These are phyloP conservation scores for Moricandia arvensis DNA, from an alignment of 345 rosid species.

Conservation along the genomic window DNA sequence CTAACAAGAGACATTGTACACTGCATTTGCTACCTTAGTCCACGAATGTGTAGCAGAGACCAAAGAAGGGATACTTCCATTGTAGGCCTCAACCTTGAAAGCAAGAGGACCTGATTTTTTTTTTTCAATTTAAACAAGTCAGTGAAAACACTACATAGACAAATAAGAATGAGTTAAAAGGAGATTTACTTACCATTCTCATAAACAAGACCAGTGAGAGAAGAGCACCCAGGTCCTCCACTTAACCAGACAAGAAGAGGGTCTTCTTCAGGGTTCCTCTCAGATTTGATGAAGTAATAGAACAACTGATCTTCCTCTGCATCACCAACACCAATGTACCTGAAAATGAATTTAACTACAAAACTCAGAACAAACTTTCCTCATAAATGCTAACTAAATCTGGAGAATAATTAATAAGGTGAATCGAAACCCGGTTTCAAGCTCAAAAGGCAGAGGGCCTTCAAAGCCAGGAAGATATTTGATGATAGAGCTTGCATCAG, in stretches of 20 bases:
- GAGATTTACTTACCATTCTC: conserved; percentile 24
- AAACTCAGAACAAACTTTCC: background rate
- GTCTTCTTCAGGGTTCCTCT: conserved; percentile 36
- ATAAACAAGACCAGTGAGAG: conserved; percentile 35
- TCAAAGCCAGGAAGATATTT: conserved; percentile 40
- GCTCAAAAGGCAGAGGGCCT: conserved; percentile 45
- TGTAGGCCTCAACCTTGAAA: conserved; percentile 49
- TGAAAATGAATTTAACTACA: background rate
- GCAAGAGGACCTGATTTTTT: conserved; percentile 51
- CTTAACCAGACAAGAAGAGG: conserved; percentile 41
- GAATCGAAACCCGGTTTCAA: conserved; percentile 44
- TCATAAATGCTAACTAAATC: background rate
- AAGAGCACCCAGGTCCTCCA: conserved; percentile 48
- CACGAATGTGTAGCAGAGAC: conserved; percentile 56
- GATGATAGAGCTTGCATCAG: conserved; percentile 25
- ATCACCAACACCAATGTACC: conserved; percentile 42
- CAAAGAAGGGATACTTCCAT: conserved; percentile 62
- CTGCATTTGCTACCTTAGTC: conserved; percentile 47
- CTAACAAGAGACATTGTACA: background rate
- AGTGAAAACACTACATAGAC: background rate
- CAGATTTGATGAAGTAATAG: conserved; percentile 43
- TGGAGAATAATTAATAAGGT: background rate
- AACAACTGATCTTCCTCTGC: conserved; percentile 38
- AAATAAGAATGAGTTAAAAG: background rate
- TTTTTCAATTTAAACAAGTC: conserved; percentile 7